Evolutionary conservation across 1,139 yeast species (phyloP), one percentile per base, ranked within the genome.

Genomic region (Kodamaea fungicola): DNA sequence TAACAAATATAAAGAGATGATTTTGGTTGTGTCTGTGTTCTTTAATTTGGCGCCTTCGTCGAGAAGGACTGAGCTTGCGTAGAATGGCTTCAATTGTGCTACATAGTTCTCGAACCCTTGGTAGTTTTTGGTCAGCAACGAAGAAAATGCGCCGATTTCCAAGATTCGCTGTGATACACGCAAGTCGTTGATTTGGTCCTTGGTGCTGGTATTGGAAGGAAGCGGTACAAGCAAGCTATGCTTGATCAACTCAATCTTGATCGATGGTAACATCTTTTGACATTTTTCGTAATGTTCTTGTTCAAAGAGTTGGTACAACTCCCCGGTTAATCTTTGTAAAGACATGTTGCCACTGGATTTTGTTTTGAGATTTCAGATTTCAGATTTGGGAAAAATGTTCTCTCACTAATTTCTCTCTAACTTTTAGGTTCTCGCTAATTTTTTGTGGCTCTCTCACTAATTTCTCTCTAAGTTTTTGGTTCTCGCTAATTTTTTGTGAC

Each of bases 91-190:
- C 55, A 90, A 74, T 58, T 87, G 94, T 21, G 83, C 77, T 42
- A 86, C 76, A 57, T 77, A 80, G 50, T 82, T 83, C 48, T 83
- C 83, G 54, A 89, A 87, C 25, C 76, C 74, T 22, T 65, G 73
- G 53, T 84, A 80, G 47, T 85, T 74, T 35, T 76, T 66, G 33
- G 76, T 61, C 48, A 83, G 80, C 45, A 92, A 78, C 34, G 89
- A 75, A 10, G 86, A 74, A 43, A 90, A 68, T 0, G 95, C 94
- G 9, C 96, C 97, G 44, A 89, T 80, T 59, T 90, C 97, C 37
- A 92, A 68, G 36, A 90, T 83, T 37, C 84, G 77, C 52, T 94
- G 81, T 8, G 95, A 80, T 33, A 89, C 85, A 45, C 76, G 71
- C 45, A 88, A 71, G 62, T 90, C 97, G 43, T 77, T 77, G 35